These are phyloP conservation scores for Quercus phellos DNA, from an alignment of 331 rosid genomes.

Conservation along the genomic window DNA sequence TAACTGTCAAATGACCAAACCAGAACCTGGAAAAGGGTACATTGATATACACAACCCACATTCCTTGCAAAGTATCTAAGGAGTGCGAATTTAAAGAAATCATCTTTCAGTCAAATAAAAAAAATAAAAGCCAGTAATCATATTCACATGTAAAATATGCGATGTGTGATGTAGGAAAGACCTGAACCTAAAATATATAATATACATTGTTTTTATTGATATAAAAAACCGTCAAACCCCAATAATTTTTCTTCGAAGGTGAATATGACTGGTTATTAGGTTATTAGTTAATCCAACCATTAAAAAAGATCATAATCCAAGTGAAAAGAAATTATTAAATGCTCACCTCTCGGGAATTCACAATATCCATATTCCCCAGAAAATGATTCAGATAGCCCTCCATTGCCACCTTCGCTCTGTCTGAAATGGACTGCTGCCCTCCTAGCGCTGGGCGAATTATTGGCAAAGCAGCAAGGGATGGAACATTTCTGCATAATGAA, in stretches of 20 bases:
- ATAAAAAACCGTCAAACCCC: conserved; percentile 25
- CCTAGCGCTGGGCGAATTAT: conserved; percentile 77
- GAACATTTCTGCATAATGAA: conserved; percentile 59
- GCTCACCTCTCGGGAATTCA: conserved; percentile 84
- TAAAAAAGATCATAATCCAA: neutral
- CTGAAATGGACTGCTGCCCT: conserved; percentile 67
- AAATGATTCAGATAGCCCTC: conserved; percentile 81
- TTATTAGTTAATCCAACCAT: conserved; percentile 30
- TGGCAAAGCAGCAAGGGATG: conserved; percentile 76
- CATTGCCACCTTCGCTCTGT: conserved; percentile 77
- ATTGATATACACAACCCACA: neutral
- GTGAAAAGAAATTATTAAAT: neutral
- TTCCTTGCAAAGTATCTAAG: neutral
- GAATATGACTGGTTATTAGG: neutral
- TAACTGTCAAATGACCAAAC: neutral
- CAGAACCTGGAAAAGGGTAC: neutral
- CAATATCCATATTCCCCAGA: conserved; percentile 73
- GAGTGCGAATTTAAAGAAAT: neutral
- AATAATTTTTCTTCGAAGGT: conserved; percentile 3
- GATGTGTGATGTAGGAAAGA: neutral
- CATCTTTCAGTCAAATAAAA: too few species aligned
- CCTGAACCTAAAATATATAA: neutral
- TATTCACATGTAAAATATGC: neutral
- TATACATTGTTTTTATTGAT: neutral
- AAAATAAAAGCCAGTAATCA: neutral